phyloP scores from a whole-genome alignment of 2,329 filamentous ascomycete genomes.

The Ophiosphaerella narmari region DNA sequence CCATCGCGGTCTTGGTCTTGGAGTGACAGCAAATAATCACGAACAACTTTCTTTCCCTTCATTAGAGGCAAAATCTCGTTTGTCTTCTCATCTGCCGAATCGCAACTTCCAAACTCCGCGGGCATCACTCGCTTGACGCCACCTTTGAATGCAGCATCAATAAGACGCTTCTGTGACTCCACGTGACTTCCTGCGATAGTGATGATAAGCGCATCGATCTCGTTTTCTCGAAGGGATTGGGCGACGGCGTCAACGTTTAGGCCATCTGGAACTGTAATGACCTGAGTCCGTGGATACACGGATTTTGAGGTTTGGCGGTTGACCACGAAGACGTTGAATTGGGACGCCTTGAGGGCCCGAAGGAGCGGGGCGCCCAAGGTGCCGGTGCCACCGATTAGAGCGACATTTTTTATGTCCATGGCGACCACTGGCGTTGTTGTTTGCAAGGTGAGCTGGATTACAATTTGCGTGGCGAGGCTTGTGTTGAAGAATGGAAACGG shows the following conservation, averaged over 20 bases:
- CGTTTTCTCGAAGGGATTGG: conserved; percentile 50
- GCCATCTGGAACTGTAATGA: conserved; percentile 48
- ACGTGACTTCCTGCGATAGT: conserved; percentile 53
- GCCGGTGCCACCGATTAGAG: conserved; percentile 48
- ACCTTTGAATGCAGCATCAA: conserved; percentile 63
- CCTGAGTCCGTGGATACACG: conserved; percentile 49
- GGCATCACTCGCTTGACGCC: conserved; percentile 66
- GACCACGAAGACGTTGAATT: conserved; percentile 40
- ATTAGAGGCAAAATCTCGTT: conserved; percentile 58
- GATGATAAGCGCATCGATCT: conserved; percentile 57
- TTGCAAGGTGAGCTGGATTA: too few species aligned
- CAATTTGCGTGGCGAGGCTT: too few species aligned
- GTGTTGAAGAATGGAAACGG: too few species aligned
- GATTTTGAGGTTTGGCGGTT: conserved; percentile 44
- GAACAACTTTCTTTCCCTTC: conserved; percentile 52
- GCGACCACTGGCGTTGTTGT: too few species aligned
- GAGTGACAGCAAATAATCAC: conserved; percentile 55
- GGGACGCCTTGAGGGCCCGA: conserved; percentile 33
- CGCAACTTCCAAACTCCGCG: conserved; percentile 61
- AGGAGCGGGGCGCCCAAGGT: conserved; percentile 42
- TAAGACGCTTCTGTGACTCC: conserved; percentile 55
- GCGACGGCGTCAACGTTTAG: conserved; percentile 36
- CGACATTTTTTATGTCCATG: conserved; percentile 45
- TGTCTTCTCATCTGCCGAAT: conserved; percentile 46
- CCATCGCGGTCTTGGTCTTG: conserved; percentile 44